Conservation (phyloP, 768 basidiomycete genomes). For the Termitomyces heimii region DNA sequence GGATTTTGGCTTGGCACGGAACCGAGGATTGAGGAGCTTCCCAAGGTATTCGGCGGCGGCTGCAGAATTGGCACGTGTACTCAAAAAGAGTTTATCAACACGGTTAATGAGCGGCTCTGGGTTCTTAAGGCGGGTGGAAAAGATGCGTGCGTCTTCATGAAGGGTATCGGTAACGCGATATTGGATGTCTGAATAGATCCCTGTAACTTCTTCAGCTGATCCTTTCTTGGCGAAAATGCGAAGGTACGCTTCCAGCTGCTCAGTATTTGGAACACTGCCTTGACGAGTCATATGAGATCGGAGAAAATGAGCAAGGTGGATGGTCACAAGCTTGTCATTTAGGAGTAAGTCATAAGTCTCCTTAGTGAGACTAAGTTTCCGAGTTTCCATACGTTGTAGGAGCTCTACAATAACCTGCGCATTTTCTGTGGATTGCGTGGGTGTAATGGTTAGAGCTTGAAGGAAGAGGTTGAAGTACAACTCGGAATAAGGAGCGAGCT, state of each 20-base stretch:
- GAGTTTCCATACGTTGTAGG: constrained; percentile 41
- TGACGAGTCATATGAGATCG: constrained; percentile 35
- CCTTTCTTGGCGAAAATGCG: constrained; percentile 42
- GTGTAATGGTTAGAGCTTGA: constrained; percentile 38
- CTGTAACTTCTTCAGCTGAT: background rate
- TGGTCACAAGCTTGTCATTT: constrained; percentile 43
- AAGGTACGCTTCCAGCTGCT: constrained; percentile 44
- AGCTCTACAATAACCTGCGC: constrained; percentile 34
- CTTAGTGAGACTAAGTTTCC: constrained; percentile 32
- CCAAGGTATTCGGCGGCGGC: constrained; percentile 44
- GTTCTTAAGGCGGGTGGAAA: background rate
- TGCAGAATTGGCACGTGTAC: constrained; percentile 31
- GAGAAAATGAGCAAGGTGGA: constrained; percentile 44
- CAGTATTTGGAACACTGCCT: constrained; percentile 29
- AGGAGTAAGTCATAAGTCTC: constrained; percentile 40
- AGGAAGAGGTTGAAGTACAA: constrained; percentile 50
- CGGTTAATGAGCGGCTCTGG: constrained; percentile 16
- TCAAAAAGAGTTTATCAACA: constrained; percentile 39
- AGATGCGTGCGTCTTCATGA: background rate
- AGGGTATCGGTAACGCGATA: constrained; percentile 12
- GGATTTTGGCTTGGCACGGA: background rate
- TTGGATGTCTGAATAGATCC: constrained; percentile 22
- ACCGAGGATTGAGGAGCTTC: constrained; percentile 18
- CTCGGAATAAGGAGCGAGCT: constrained; percentile 18
- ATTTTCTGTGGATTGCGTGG: constrained; percentile 31